phyloP scores from a whole-genome alignment of 805 yeast genomes.

The Lipomyces yamanashiensis region DNA sequence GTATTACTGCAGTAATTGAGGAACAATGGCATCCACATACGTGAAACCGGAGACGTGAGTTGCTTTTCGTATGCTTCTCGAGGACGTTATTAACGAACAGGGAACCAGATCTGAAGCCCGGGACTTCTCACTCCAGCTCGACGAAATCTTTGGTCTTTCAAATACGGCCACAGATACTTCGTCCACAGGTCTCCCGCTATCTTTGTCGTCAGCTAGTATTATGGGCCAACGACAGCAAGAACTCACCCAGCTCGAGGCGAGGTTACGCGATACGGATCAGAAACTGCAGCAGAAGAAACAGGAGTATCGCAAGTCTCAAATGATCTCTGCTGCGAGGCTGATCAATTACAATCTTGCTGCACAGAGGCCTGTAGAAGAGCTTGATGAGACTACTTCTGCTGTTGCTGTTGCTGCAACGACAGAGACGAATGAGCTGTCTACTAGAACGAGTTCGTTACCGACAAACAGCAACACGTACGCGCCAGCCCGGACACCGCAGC shows the following conservation, averaged over 20 bases:
- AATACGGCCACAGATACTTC: slow-evolving; percentile 4
- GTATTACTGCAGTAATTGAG: not conserved
- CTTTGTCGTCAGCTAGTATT: slow-evolving; percentile 12
- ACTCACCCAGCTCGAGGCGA: slow-evolving; percentile 6
- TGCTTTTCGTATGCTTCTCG: not conserved
- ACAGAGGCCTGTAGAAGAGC: not conserved
- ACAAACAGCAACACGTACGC: slow-evolving; percentile 1
- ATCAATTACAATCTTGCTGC: not conserved
- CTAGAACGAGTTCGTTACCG: not conserved
- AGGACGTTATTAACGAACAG: too few relatives aligned
- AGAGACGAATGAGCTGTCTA: not conserved
- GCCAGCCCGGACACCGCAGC: slow-evolving; percentile 1
- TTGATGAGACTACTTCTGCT: not conserved
- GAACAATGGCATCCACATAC: not conserved
- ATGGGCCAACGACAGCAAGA: slow-evolving; percentile 15
- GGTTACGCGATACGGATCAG: slow-evolving; percentile 21
- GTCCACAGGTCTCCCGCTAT: slow-evolving; percentile 4
- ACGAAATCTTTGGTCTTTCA: slow-evolving; percentile 24
- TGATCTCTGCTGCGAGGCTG: slow-evolving; percentile 6
- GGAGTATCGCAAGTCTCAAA: slow-evolving; percentile 12
- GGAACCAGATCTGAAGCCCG: slow-evolving; percentile 13
- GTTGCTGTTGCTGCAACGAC: not conserved
- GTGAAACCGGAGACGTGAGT: slow-evolving; percentile 14
- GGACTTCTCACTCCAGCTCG: slow-evolving; percentile 21
- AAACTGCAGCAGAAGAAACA: slow-evolving; percentile 12